phyloP scores from a whole-genome alignment of 2,329 filamentous ascomycete genomes.

The Esteya vermicola region DNA sequence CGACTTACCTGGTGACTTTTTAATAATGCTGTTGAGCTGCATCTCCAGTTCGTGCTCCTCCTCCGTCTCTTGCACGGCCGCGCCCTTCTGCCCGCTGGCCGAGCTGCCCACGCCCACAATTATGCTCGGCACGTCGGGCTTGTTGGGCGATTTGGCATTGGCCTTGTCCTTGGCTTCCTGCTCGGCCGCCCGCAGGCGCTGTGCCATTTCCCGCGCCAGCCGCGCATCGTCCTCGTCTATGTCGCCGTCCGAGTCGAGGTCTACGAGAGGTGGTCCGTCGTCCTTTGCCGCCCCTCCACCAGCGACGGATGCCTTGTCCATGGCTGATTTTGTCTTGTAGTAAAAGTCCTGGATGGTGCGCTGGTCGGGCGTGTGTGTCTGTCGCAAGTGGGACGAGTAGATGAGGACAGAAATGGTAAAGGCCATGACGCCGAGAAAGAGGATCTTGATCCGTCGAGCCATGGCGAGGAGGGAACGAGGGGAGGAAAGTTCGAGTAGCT shows the following conservation, averaged over 20 bases:
- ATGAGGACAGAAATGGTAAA: conserved; percentile 57
- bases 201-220: conserved; percentile 39
- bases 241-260: too few relatives aligned
- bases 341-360: conserved; percentile 39
- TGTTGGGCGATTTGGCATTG: conserved; percentile 49
- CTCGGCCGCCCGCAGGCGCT: conserved; percentile 54
- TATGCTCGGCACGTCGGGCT: conserved; percentile 42
- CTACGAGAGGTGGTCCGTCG: too few relatives aligned
- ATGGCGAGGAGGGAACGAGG: too few relatives aligned
- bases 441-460: conserved; percentile 55
- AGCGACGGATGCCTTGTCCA: conserved; percentile 19
- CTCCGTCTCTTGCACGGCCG: conserved; percentile 35
- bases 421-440: conserved; percentile 49
- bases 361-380: conserved; percentile 30
- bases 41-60: conserved; percentile 51
- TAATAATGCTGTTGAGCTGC: conserved; percentile 67
- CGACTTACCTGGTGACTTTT: conserved; percentile 60
- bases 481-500: too few relatives aligned
- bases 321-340: conserved; percentile 41
- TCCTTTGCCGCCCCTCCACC: background rate
- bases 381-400: conserved; percentile 48
- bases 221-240: conserved; percentile 43
- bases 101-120: conserved; percentile 46
- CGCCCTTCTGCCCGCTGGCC: conserved; percentile 34
- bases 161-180: conserved; percentile 53